phyloP scores from a whole-genome alignment of 2,329 filamentous ascomycete genomes.

The Daldinia sp. region DNA sequence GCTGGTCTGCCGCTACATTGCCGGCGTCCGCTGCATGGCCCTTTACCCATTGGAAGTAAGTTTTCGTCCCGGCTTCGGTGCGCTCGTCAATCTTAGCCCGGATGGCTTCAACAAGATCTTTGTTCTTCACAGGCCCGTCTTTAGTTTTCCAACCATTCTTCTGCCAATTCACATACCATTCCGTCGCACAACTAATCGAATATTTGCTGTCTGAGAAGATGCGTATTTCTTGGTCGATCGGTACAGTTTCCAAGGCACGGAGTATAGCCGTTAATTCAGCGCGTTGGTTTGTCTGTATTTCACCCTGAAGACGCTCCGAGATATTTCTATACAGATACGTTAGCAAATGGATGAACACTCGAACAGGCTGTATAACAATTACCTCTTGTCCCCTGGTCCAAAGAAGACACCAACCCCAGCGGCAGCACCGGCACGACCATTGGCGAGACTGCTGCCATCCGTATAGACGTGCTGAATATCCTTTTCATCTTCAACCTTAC shows the following conservation, averaged over 20 bases:
- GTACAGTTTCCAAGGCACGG: constrained; percentile 82
- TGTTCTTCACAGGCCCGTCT: constrained; percentile 82
- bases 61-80: constrained; percentile 68
- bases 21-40: constrained; percentile 80
- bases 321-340: constrained; percentile 64
- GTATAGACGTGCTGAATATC: constrained; percentile 67
- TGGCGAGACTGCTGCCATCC: constrained; percentile 71
- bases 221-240: constrained; percentile 73
- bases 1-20: constrained; percentile 82
- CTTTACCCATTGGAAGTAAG: constrained; percentile 88
- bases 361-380: constrained; percentile 37
- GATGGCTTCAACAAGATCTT: constrained; percentile 82
- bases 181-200: constrained; percentile 87
- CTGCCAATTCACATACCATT: constrained; percentile 85
- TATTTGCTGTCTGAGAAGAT: constrained; percentile 94
- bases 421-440: constrained; percentile 66
- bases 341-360: constrained; percentile 23
- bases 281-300: constrained; percentile 90
- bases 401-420: constrained; percentile 76
- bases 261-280: constrained; percentile 93
- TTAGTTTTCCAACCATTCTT: constrained; percentile 82
- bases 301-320: constrained; percentile 79
- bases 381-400: constrained; percentile 67
- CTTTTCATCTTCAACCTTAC: constrained; percentile 39
- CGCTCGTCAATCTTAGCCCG: constrained; percentile 78